Percentiles rank a stretch among this genome's conserved stretches.
These are phyloP conservation scores for Pythium sukuiense DNA, from an alignment of 352 stramenopile species.

Conservation along the genomic window DNA sequence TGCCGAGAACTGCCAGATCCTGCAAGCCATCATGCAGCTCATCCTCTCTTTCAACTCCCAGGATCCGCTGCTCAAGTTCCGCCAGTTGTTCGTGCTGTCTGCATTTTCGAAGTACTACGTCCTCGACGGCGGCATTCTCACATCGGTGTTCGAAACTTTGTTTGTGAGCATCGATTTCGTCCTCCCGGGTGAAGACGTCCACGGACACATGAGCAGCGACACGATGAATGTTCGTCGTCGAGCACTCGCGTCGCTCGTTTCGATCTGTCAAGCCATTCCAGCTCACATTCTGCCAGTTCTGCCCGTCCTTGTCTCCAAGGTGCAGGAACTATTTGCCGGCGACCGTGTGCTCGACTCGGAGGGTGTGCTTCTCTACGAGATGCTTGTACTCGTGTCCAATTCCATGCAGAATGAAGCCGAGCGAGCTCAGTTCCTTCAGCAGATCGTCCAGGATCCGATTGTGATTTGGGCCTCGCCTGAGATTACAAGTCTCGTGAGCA, in stretches of 20 bases:
- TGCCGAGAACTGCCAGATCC: conserved; percentile 37
- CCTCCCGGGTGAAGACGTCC: conserved; percentile 63
- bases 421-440: conserved; percentile 61
- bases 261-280: conserved; percentile 76
- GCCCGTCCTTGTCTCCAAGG: conserved; percentile 64
- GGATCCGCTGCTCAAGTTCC: conserved; percentile 74
- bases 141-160: conserved; percentile 72
- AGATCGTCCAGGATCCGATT: conserved; percentile 73
- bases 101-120: conserved; percentile 81
- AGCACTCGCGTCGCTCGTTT: conserved; percentile 67
- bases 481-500: conserved; percentile 63
- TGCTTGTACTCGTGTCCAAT: conserved; percentile 80
- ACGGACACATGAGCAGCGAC: conserved; percentile 61
- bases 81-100: conserved; percentile 63
- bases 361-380: conserved; percentile 78
- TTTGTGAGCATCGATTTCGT: conserved; percentile 76
- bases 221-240: conserved; percentile 72
- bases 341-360: conserved; percentile 77
- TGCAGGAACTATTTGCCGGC: conserved; percentile 65
- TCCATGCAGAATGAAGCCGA: conserved; percentile 69
- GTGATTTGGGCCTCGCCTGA: conserved; percentile 61
- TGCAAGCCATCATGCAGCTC: conserved; percentile 51
- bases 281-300: conserved; percentile 77
- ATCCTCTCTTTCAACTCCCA: conserved; percentile 54
- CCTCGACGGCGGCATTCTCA: conserved; percentile 54